phyloP scores from a whole-genome alignment of 169 alveolate genomes.

The Cryptosporidium ryanae region DNA sequence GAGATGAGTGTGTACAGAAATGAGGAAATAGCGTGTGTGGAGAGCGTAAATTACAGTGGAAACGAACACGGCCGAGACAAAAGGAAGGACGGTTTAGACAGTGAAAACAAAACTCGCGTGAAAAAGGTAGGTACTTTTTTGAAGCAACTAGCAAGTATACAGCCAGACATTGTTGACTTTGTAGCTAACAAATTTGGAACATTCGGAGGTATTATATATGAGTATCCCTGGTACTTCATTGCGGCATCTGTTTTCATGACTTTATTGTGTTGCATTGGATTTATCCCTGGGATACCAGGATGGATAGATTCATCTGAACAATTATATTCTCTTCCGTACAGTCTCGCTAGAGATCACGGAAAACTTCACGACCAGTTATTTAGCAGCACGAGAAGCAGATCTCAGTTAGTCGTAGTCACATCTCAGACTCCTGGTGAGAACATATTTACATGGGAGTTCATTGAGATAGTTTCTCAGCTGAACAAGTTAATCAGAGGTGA shows the following conservation, averaged over 20 bases:
- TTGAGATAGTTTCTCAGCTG: constrained; percentile 78
- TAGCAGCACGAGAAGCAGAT: constrained; percentile 78
- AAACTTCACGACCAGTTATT: constrained; percentile 75
- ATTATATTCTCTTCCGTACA: constrained; percentile 80
- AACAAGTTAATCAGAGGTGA: constrained; percentile 82
- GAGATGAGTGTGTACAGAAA: constrained; percentile 12
- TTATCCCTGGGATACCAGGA: constrained; percentile 79
- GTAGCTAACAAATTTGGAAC: constrained; percentile 62
- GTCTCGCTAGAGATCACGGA: constrained; percentile 81
- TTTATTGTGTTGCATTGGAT: constrained; percentile 74
- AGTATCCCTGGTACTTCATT: constrained; percentile 61
- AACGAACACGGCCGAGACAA: neutral
- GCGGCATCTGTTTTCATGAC: constrained; percentile 43
- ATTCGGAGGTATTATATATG: constrained; percentile 65
- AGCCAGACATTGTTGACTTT: constrained; percentile 72
- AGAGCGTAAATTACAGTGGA: neutral
- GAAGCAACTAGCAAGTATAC: constrained; percentile 60
- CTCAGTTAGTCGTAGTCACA: constrained; percentile 77
- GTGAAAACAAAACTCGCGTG: neutral
- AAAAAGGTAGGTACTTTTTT: constrained; percentile 37
- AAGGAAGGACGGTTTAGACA: neutral
- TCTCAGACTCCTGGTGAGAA: constrained; percentile 78
- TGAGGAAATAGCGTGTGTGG: neutral
- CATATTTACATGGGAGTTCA: constrained; percentile 81
- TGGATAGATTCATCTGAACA: constrained; percentile 82